Conservation (phyloP, 192 early-diverging fungal species). For the Radiomyces spectabilis region DNA sequence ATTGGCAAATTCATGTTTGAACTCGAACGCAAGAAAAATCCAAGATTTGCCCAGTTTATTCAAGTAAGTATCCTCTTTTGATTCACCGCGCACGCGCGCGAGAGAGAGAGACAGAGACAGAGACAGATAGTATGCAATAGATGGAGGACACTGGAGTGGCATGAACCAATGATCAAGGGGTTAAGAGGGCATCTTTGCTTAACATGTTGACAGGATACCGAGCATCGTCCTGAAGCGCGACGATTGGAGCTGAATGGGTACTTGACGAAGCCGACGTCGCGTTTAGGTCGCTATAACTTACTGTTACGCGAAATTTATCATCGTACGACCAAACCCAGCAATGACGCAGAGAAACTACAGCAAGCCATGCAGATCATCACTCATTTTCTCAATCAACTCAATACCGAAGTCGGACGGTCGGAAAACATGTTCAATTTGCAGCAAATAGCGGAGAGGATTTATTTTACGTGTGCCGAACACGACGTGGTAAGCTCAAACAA, state of each 20-base stretch:
- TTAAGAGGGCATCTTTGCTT: too few relatives aligned
- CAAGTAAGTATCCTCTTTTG: too few relatives aligned
- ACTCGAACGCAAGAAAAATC: conserved; percentile 64
- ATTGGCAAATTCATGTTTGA: conserved; percentile 79
- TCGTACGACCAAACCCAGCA: conserved; percentile 65
- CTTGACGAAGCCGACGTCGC: conserved; percentile 82
- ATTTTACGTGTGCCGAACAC: conserved; percentile 35
- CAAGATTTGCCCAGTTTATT: conserved; percentile 71
- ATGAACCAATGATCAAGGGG: too few relatives aligned
- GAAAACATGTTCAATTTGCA: conserved; percentile 81
- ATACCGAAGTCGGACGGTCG: conserved; percentile 79
- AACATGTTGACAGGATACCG: too few relatives aligned
- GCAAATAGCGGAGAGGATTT: conserved; percentile 63
- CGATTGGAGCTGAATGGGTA: conserved; percentile 83
- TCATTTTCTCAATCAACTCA: conserved; percentile 70
- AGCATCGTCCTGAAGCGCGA: conserved; percentile 68
- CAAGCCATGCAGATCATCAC: conserved; percentile 66
- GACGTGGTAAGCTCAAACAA: conserved; percentile 11
- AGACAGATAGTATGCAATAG: too few relatives aligned
- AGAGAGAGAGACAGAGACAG: too few relatives aligned
- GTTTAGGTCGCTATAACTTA: conserved; percentile 80
- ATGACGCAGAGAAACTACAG: conserved; percentile 64
- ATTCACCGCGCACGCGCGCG: too few relatives aligned
- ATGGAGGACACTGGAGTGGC: too few relatives aligned
- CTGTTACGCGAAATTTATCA: conserved; percentile 77